Evolutionary conservation across 306 rosid genomes (phyloP).

Genomic region (Cucumis melo): DNA sequence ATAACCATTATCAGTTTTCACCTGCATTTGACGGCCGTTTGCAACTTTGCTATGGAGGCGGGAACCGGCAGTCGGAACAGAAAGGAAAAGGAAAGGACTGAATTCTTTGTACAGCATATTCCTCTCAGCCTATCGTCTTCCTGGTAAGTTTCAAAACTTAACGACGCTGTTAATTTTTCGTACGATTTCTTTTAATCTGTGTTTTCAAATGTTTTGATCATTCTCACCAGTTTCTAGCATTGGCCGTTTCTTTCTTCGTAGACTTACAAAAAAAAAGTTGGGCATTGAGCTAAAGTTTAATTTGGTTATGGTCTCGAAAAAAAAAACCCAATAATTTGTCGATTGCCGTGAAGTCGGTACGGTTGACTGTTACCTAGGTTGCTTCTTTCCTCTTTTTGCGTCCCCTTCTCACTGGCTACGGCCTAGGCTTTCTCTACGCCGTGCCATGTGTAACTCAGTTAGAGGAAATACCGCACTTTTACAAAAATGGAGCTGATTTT

Average conservation of each 20-base stretch:
- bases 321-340: background rate
- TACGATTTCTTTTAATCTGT: background rate
- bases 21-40: conserved; percentile 8
- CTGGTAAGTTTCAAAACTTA: conserved; percentile 5
- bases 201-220: background rate
- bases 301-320: background rate
- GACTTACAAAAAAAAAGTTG: background rate
- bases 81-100: conserved; percentile 15
- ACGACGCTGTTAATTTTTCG: background rate
- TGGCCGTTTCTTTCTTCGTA: background rate
- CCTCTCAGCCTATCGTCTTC: background rate
- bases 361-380: background rate
- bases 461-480: background rate
- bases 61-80: conserved; percentile 2
- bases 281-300: background rate
- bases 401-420: background rate
- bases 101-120: background rate
- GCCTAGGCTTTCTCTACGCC: background rate
- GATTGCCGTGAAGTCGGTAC: background rate
- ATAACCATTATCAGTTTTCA: conserved; percentile 11
- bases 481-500: background rate
- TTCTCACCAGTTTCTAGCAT: background rate
- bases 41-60: conserved; percentile 12
- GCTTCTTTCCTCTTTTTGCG: background rate
- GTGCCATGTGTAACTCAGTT: conserved; percentile 7